Conservation (phyloP, 2,329 filamentous ascomycete species). For the Aspergillaceae sp. region DNA sequence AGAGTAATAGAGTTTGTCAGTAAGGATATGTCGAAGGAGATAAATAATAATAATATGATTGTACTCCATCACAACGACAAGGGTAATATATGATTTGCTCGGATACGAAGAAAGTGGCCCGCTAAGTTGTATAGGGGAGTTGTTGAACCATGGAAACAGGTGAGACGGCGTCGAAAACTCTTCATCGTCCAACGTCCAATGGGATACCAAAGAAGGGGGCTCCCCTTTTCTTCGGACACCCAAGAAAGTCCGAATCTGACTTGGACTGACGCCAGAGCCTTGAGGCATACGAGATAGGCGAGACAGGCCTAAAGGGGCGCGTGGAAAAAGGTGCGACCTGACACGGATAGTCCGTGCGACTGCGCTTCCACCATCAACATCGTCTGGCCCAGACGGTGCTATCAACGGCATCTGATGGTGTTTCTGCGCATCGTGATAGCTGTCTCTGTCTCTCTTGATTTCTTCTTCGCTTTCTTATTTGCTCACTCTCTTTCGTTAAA, state of each 20-base stretch:
- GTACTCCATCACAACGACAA: neutral
- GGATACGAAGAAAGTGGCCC: slow-evolving; percentile 6
- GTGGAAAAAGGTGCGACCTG: slow-evolving; percentile 2
- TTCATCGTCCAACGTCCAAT: slow-evolving; percentile 10
- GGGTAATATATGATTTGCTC: slow-evolving; percentile 7
- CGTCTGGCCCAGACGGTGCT: neutral
- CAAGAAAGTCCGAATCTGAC: neutral
- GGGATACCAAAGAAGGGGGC: slow-evolving; percentile 7
- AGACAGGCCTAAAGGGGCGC: slow-evolving; percentile 2
- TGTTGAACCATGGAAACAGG: slow-evolving; percentile 34
- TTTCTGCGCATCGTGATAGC: too few species aligned
- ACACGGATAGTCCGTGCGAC: slow-evolving; percentile 16
- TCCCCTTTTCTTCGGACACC: slow-evolving; percentile 3
- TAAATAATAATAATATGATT: neutral
- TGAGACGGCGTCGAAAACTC: slow-evolving; percentile 23
- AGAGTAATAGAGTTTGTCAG: slow-evolving; percentile 14
- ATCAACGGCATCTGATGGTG: neutral
- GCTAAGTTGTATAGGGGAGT: slow-evolving; percentile 8
- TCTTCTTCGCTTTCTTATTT: too few species aligned
- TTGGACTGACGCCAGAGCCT: neutral
- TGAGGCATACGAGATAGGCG: slow-evolving; percentile 2
- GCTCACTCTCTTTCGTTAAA: neutral
- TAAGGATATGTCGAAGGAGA: neutral
- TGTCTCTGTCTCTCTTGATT: too few species aligned
- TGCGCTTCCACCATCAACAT: slow-evolving; percentile 12